phyloP scores from a whole-genome alignment of 306 rosid species.

The Inga laurina region DNA sequence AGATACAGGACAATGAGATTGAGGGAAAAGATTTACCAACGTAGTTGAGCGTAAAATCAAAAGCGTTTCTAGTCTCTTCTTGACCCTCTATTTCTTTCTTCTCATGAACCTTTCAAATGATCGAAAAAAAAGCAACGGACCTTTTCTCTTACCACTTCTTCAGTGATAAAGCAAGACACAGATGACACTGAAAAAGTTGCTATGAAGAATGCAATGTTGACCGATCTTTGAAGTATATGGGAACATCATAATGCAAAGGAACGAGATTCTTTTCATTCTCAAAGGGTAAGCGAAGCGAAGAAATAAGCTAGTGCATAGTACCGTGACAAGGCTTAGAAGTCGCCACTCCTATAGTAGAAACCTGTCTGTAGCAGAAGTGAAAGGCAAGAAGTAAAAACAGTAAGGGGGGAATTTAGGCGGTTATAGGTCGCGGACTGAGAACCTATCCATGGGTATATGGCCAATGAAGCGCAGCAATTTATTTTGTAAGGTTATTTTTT shows the following conservation, averaged over 20 bases:
- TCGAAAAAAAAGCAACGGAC: background rate
- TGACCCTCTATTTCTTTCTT: conserved; percentile 90
- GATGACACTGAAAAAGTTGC: background rate
- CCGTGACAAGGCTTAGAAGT: background rate
- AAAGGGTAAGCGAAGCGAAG: no score
- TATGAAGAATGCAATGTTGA: background rate
- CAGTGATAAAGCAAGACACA: background rate
- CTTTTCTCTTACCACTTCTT: background rate
- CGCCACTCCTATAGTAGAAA: no score
- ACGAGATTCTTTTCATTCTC: no score
- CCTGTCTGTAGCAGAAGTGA: no score
- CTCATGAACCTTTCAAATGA: conserved; percentile 83
- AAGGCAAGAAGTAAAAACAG: background rate
- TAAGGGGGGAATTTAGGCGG: background rate
- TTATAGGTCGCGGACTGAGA: no score
- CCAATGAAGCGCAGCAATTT: no score
- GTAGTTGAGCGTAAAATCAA: conserved; percentile 91
- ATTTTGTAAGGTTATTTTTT: no score
- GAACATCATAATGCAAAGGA: background rate
- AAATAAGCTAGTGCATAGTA: background rate
- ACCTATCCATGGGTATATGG: no score
- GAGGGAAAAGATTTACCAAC: conserved; percentile 61
- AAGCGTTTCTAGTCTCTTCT: conserved; percentile 98
- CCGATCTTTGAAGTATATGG: background rate
- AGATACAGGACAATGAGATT: conserved; percentile 9